Evolutionary conservation across 1,139 yeast species (phyloP).

Genomic region (Diutina siamensis): DNA sequence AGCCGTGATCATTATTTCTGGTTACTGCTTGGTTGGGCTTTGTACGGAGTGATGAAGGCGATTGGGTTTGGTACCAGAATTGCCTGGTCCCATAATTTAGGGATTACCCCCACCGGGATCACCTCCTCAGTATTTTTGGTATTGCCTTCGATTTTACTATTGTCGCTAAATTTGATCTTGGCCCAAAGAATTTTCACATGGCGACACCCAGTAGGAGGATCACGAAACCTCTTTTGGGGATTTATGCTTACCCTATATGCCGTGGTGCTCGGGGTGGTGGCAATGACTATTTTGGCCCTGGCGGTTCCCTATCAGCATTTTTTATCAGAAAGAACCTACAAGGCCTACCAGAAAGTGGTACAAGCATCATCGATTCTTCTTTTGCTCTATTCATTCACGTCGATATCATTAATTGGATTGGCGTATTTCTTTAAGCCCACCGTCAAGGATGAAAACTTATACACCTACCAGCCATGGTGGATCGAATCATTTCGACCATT

Average conservation of each 20-base stretch:
- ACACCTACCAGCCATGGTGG: conserved; percentile 7
- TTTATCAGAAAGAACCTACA: background rate
- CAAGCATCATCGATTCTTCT: conserved; percentile 1
- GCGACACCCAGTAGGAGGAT: conserved; percentile 6
- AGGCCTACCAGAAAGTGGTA: conserved; percentile 3
- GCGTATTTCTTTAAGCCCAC: conserved; percentile 5
- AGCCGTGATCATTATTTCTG: conserved; percentile 6
- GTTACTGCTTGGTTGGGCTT: background rate
- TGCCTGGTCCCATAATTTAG: background rate
- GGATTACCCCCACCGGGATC: background rate
- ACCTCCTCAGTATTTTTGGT: conserved; percentile 4
- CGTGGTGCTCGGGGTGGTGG: conserved; percentile 3
- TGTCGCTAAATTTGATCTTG: conserved; percentile 6
- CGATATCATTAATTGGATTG: background rate
- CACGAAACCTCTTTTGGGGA: conserved; percentile 4
- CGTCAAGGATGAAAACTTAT: background rate
- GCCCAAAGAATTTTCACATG: conserved; percentile 6
- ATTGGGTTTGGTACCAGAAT: conserved; percentile 1
- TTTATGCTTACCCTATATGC: conserved; percentile 1
- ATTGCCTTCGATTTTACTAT: background rate
- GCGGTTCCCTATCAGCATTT: conserved; percentile 4
- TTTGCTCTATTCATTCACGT: conserved; percentile 1
- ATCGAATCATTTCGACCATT: conserved; percentile 2
- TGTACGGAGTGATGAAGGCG: background rate
- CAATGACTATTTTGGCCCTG: conserved; percentile 1